Conservation (phyloP, 177 flowering plant species). For the Vitis hybrid region DNA sequence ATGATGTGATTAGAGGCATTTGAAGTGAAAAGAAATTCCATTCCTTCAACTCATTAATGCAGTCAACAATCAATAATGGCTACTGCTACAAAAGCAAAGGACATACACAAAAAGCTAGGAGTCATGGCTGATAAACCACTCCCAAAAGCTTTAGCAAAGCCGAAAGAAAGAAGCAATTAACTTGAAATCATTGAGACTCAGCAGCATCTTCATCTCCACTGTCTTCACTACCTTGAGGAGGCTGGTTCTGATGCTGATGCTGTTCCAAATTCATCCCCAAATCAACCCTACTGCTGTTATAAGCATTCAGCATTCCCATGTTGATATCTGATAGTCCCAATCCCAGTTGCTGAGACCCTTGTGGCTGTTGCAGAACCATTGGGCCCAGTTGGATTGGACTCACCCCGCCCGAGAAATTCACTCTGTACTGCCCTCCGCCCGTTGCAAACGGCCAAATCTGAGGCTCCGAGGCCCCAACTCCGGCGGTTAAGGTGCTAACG, state of each 20-base stretch:
- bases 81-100: no score
- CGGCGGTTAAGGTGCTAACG: slow-evolving; percentile 3
- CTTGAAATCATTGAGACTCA: slow-evolving; percentile 13
- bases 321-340: slow-evolving; percentile 20
- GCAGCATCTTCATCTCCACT: slow-evolving; percentile 26
- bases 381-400: slow-evolving; percentile 31
- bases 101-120: no score
- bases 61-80: no score
- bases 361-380: slow-evolving; percentile 30
- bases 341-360: slow-evolving; percentile 30
- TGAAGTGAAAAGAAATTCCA: no score
- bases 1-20: no score
- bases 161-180: no score
- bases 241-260: slow-evolving; percentile 21
- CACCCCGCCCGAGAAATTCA: slow-evolving; percentile 19
- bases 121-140: no score
- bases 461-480: slow-evolving; percentile 4
- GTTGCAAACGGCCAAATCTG: slow-evolving; percentile 30
- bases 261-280: slow-evolving; percentile 40
- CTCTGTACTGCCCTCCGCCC: slow-evolving; percentile 14
- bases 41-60: no score
- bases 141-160: no score
- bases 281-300: slow-evolving; percentile 19
- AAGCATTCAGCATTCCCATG: slow-evolving; percentile 25
- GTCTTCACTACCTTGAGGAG: slow-evolving; percentile 24